Evolutionary conservation across 2,329 filamentous ascomycete genomes (phyloP).

Genomic region (Canariomyces notabilis): DNA sequence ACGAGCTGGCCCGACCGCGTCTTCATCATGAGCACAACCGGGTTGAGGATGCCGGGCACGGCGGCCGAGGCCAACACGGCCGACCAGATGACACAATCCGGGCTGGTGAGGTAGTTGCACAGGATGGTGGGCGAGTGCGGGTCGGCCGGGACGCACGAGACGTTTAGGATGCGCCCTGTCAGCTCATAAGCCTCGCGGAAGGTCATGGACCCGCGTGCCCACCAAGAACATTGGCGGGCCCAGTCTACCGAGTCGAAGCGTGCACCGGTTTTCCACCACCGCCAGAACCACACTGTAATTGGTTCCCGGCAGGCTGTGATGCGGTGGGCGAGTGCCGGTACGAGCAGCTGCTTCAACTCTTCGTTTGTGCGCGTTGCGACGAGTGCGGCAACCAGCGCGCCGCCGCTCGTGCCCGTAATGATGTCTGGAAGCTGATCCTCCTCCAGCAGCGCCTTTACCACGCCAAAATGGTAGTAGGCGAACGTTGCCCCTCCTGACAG

Average conservation of each 20-base stretch:
- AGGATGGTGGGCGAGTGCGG: slow-evolving; percentile 89
- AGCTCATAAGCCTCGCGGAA: slow-evolving; percentile 92
- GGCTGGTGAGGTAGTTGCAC: slow-evolving; percentile 90
- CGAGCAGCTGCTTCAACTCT: slow-evolving; percentile 76
- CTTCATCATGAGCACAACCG: slow-evolving; percentile 90
- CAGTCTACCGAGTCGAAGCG: slow-evolving; percentile 92
- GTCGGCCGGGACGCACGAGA: slow-evolving; percentile 92
- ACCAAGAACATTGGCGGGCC: slow-evolving; percentile 83
- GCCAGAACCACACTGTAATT: slow-evolving; percentile 66
- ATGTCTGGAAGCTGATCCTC: slow-evolving; percentile 82
- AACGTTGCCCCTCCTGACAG: slow-evolving; percentile 91
- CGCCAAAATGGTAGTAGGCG: slow-evolving; percentile 94
- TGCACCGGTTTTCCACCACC: slow-evolving; percentile 91
- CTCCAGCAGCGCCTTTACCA: slow-evolving; percentile 84
- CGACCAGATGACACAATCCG: slow-evolving; percentile 98
- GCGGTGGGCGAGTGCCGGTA: slow-evolving; percentile 77
- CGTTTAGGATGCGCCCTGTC: slow-evolving; percentile 90
- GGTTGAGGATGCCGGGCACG: slow-evolving; percentile 92
- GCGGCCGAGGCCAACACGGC: slow-evolving; percentile 91
- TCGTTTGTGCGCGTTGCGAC: slow-evolving; percentile 87
- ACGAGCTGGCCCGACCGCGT: slow-evolving; percentile 68
- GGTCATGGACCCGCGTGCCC: slow-evolving; percentile 83
- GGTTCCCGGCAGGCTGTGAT: slow-evolving; percentile 83
- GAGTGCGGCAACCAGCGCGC: slow-evolving; percentile 81
- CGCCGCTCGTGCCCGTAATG: slow-evolving; percentile 93